Conservation (phyloP, 495 filamentous ascomycete genomes). For the Durotheca rogersii region DNA sequence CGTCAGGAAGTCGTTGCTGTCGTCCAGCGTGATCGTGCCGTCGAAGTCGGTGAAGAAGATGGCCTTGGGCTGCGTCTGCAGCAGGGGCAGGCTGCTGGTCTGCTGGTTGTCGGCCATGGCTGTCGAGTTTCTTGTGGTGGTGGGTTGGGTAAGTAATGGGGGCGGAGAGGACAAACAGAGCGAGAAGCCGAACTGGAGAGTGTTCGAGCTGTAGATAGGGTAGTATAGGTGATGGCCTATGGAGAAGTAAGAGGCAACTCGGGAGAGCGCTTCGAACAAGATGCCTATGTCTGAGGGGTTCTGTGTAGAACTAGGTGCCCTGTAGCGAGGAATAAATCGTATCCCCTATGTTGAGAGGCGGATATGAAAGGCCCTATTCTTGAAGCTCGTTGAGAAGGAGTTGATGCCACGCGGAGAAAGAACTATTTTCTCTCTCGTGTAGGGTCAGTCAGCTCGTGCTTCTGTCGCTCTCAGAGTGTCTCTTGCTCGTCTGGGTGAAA, state of each 20-base stretch:
- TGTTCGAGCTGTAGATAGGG: too few species aligned
- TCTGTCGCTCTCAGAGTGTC: background rate
- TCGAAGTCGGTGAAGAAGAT: constrained; percentile 99
- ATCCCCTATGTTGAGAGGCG: background rate
- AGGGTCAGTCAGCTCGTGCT: background rate
- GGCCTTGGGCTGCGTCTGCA: constrained; percentile 71
- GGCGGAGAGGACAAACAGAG: too few species aligned
- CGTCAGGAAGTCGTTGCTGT: constrained; percentile 94
- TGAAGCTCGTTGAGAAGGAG: background rate
- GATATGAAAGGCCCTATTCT: background rate
- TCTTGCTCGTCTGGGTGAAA: background rate
- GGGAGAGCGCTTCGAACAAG: too few species aligned
- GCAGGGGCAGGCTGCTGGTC: constrained; percentile 44
- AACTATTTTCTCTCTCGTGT: background rate
- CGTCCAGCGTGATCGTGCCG: constrained; percentile 86
- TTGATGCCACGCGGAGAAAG: background rate
- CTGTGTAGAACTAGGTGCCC: too few species aligned
- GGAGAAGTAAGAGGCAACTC: background rate
- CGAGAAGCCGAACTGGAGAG: too few species aligned
- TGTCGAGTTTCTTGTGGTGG: background rate
- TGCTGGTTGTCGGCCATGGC: background rate
- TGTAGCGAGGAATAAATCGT: background rate
- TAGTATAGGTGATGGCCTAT: background rate
- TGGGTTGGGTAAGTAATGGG: background rate
- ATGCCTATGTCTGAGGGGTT: too few species aligned